A percentile compares a stretch with the other conserved stretches of the same genome.
Evolutionary conservation across 495 filamentous ascomycete genomes (phyloP).

Genomic region (Letharia lupina): DNA sequence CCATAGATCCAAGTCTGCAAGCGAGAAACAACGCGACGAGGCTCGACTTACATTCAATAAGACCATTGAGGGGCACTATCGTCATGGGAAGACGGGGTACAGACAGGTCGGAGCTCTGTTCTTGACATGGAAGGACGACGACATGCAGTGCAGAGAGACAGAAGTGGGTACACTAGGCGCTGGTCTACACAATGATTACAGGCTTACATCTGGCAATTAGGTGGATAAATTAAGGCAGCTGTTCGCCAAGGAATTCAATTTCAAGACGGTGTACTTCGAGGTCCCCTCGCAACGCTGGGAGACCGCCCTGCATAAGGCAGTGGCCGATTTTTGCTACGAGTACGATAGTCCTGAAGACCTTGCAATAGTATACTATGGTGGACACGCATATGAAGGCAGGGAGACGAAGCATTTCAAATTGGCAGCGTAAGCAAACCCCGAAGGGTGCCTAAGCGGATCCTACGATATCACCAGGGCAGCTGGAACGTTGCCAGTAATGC

Average conservation of each 20-base stretch:
- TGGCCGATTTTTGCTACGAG: slow-evolving; percentile 22
- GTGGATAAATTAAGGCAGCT: slow-evolving; percentile 20
- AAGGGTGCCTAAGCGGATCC: background rate
- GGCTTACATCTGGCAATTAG: slow-evolving; percentile 9
- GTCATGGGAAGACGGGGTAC: slow-evolving; percentile 33
- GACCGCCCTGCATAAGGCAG: slow-evolving; percentile 20
- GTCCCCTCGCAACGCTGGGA: slow-evolving; percentile 23
- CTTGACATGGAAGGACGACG: slow-evolving; percentile 48
- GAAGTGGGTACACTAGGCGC: slow-evolving; percentile 10
- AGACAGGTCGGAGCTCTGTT: slow-evolving; percentile 43
- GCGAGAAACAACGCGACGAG: slow-evolving; percentile 17
- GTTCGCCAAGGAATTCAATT: slow-evolving; percentile 23
- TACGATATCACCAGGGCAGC: background rate
- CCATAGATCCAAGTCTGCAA: slow-evolving; percentile 5
- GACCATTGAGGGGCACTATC: slow-evolving; percentile 24
- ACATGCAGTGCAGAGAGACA: slow-evolving; percentile 35
- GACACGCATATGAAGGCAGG: slow-evolving; percentile 22
- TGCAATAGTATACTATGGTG: slow-evolving; percentile 27
- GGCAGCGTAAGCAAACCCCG: slow-evolving; percentile 20
- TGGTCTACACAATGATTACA: background rate
- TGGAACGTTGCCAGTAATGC: background rate
- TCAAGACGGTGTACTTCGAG: slow-evolving; percentile 22
- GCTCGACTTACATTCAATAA: slow-evolving; percentile 23
- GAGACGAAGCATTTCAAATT: slow-evolving; percentile 25
- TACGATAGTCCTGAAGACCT: slow-evolving; percentile 25